Base-by-base conservation (phyloP, 768 basidiomycete genomes). In the Lentinula lateritia region DNA sequence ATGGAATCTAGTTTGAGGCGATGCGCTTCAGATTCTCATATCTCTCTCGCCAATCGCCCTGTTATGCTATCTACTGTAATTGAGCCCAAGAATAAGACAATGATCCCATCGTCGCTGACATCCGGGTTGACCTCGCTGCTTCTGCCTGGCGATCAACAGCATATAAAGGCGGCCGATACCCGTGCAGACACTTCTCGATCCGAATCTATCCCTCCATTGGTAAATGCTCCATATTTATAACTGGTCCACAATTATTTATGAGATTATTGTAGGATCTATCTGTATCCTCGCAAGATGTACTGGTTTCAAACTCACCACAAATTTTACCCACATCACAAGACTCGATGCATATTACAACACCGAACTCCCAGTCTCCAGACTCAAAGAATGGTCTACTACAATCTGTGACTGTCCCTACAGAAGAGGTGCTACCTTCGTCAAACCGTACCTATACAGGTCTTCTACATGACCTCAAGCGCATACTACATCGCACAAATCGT, bases 401-500 rank as follows among this genome's bases (percentile, higher is more conserved):
- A 16, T 23, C 39, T 12, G 35, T 36, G 3, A 48, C 13, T 53
- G 45, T 68, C 63, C 64, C 42, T 46, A 56, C 64, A 58, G 32
- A 63, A 55, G 61, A 61, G 46, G 67, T 67, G 52, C 63, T 70
- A 2, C 3, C 12, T 9, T 2, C 18, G 39, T 73, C 81, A 65
- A 78, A 80, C 20, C 34, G 36, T 16, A 34, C 48, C 50, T 42
- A 46, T 58, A 35, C n/a, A 3, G 58, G 58, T 61, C 90, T 93
- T 2, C 82, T 98, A 55, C 87, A 91, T 75, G 95, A 98, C 73
- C 86, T 98, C 68, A 93, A 93, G 71, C 90, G 95, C 34, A 96
- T 98, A 78, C 83, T 99, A 64, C 92, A 96, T 76, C 85, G 52
- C 65, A 46, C 71, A 61, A 38, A 67, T 64, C 59, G 58, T 38